phyloP scores from a whole-genome alignment of 192 early-diverging fungal species.

The Pecoramyces ruminantium region DNA sequence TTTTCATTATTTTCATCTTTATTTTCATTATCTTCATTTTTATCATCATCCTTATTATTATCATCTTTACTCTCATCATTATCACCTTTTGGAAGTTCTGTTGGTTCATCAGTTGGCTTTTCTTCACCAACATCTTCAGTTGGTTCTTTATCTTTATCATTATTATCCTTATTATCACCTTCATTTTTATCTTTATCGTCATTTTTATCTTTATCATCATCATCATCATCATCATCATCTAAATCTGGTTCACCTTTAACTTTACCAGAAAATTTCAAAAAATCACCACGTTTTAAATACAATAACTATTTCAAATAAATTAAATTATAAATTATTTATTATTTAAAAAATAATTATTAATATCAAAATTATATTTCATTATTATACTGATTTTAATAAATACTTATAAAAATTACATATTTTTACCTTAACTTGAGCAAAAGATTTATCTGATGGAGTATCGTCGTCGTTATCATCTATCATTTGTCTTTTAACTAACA shows the following conservation, averaged over 20 bases:
- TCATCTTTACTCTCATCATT: background rate
- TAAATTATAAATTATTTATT: no score
- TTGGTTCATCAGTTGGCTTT: background rate
- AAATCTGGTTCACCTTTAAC: background rate
- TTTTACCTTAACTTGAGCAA: background rate
- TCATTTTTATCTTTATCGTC: background rate
- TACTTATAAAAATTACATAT: no score
- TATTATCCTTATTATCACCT: background rate
- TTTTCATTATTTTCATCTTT: background rate
- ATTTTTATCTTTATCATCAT: background rate
- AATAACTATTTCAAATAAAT: background rate
- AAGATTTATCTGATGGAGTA: background rate
- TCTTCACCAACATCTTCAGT: background rate
- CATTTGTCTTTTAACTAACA: background rate
- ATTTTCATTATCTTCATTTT: no score
- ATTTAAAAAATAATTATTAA: no score
- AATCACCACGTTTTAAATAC: background rate
- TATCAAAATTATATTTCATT: no score
- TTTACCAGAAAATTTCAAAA: background rate
- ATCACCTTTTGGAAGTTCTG: no score
- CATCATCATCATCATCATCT: background rate
- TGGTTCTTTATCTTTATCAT: background rate
- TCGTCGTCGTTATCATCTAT: background rate
- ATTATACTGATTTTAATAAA: no score
- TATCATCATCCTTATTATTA: no score